Evolutionary conservation across 345 rosid genomes (phyloP), one percentile per base, ranked within the genome.

Genomic region (Corchorus olitorius): DNA sequence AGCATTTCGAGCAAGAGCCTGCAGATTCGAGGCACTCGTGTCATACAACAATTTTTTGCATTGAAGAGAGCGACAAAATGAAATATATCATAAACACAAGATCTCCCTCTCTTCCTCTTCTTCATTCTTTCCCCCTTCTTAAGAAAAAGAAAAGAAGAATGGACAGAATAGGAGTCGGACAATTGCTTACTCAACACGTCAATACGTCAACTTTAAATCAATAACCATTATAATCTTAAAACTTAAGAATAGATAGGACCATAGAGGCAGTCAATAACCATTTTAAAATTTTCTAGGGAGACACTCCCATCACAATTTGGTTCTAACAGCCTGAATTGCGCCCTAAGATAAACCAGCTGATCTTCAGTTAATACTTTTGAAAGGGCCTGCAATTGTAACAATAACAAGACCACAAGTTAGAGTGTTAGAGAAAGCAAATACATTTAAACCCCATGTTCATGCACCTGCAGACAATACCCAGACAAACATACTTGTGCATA

Each of bases 311-410:
- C 93, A 53, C 79, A 82, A 76, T 82, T 88, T 77, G 97, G 97
- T 77, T 83, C 91, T 82, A 92, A 79, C 76, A 89, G 80, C 67
- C 74, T 83, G 83, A 86, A 92, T 58, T 92, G 97, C 65, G 91
- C 88, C 84, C 93, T 85, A 72, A 91, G 89, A 81, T 89, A 90
- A 46, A 92, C 84, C 77, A 92, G 83, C 86, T 90, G 95, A 66
- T 92, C 88, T 79, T 87, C 93, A 0, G 91, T 83, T 84, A 92
- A 88, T 27, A 93, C 92, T 83, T 90, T 92, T 7, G 95, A 88
- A 69, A 92, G 86, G 15, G 95, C 90, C 97, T 92, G 72, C 80
- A 85, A 48, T 75, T 41, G 22, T 69, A 77, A 35, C 35, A 48
- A 22, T 46, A 35, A 76, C 33, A 20, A 61, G 56, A 62, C 35